phyloP scores from a whole-genome alignment of 768 basidiomycete species.

The Clavulina sp. region DNA sequence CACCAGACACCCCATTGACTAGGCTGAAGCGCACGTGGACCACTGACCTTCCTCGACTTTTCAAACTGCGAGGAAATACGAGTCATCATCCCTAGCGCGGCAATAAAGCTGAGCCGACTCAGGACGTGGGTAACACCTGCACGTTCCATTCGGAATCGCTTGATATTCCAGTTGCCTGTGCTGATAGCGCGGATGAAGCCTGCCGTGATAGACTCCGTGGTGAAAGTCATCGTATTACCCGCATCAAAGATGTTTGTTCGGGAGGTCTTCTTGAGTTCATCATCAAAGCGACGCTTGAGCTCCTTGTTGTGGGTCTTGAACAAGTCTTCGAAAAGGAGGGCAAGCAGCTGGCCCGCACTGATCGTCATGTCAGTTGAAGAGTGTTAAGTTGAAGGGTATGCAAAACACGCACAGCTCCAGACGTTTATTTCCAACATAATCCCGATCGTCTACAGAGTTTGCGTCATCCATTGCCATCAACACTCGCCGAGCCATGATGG shows the following conservation, averaged over 20 bases:
- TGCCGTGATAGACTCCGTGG: slow-evolving; percentile 88
- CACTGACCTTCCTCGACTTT: slow-evolving; percentile 96
- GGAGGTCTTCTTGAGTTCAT: slow-evolving; percentile 89
- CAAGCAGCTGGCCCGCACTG: slow-evolving; percentile 90
- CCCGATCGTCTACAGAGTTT: slow-evolving; percentile 93
- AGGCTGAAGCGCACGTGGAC: slow-evolving; percentile 89
- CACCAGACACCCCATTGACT: slow-evolving; percentile 99
- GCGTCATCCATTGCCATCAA: slow-evolving; percentile 94
- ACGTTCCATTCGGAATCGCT: slow-evolving; percentile 98
- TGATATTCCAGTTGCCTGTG: slow-evolving; percentile 97
- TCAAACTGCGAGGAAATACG: slow-evolving; percentile 97
- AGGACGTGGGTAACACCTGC: slow-evolving; percentile 98
- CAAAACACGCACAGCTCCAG: slow-evolving; percentile 65
- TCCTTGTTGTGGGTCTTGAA: slow-evolving; percentile 91
- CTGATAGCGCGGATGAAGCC: slow-evolving; percentile 96
- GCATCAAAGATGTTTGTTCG: slow-evolving; percentile 91
- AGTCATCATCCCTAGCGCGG: slow-evolving; percentile 99
- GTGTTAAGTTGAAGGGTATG: slow-evolving; percentile 1
- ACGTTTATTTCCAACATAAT: slow-evolving; percentile 98
- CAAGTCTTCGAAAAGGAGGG: slow-evolving; percentile 90
- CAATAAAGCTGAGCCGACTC: slow-evolving; percentile 87
- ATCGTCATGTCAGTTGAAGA: neutral
- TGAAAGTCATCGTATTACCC: slow-evolving; percentile 84
- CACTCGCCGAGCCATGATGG: slow-evolving; percentile 91
- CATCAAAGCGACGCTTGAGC: slow-evolving; percentile 88